A percentile compares a stretch with the other conserved stretches of the same genome.
Conservation (phyloP, 2,329 filamentous ascomycete genomes). For the Fusarium tanahbumbuense region DNA sequence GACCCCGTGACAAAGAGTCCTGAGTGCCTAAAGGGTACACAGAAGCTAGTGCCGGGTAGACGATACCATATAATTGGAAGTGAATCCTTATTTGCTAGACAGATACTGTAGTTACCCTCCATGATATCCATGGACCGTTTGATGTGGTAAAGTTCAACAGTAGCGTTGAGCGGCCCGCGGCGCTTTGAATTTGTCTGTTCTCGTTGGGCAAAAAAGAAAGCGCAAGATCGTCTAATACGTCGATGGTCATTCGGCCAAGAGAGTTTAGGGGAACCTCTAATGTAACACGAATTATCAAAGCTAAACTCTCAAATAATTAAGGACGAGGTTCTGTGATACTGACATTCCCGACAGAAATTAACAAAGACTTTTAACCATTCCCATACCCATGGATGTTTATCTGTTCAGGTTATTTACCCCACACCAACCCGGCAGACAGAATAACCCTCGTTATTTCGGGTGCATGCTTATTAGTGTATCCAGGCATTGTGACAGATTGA, state of each 20-base stretch:
- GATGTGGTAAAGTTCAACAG: slow-evolving; percentile 18
- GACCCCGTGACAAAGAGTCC: slow-evolving; percentile 1
- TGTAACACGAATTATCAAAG: background rate
- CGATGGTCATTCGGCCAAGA: background rate
- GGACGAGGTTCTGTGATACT: background rate
- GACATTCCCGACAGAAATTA: background rate
- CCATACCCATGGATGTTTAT: slow-evolving; percentile 1
- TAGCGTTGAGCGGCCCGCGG: slow-evolving; percentile 35
- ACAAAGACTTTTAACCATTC: slow-evolving; percentile 1
- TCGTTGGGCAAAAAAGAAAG: background rate
- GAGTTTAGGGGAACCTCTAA: background rate
- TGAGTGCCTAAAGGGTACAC: background rate
- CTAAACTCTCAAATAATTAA: background rate
- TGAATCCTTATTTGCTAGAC: slow-evolving; percentile 12
- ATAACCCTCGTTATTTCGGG: slow-evolving; percentile 32
- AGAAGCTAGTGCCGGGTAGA: slow-evolving; percentile 10
- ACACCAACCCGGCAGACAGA: slow-evolving; percentile 13
- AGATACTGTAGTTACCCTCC: background rate
- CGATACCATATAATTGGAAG: background rate
- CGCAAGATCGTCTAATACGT: background rate
- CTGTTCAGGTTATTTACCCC: slow-evolving; percentile 10
- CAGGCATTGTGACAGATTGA: slow-evolving; percentile 8
- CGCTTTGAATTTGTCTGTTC: slow-evolving; percentile 15
- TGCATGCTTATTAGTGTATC: slow-evolving; percentile 1
- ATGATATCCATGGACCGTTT: slow-evolving; percentile 5